Percentiles rank a stretch among this genome's conserved stretches.
Evolutionary conservation across 495 filamentous ascomycete species (phyloP).

Genomic region (Aspergillus avenaceus): DNA sequence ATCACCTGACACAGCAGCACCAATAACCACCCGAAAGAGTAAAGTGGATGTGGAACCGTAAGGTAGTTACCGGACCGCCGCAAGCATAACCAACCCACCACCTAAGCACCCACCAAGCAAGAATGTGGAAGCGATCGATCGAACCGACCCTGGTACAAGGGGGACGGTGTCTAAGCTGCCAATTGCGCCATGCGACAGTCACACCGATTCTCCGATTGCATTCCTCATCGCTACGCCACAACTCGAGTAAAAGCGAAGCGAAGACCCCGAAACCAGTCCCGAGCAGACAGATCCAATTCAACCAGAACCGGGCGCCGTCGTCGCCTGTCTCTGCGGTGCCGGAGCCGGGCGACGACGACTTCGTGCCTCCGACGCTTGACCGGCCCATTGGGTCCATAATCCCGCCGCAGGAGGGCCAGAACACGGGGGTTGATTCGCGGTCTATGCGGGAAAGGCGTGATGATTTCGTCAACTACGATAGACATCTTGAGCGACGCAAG

Average conservation of each 20-base stretch:
- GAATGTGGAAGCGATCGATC: constrained; percentile 33
- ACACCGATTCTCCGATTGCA: constrained; percentile 14
- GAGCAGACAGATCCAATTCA: constrained; percentile 24
- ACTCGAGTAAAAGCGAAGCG: constrained; percentile 23
- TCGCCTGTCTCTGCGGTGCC: constrained; percentile 1
- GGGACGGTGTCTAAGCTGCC: constrained; percentile 37
- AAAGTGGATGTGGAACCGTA: background rate
- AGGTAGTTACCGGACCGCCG: too few relatives aligned
- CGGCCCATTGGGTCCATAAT: constrained; percentile 75
- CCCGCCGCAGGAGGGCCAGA: constrained; percentile 73
- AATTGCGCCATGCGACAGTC: constrained; percentile 29
- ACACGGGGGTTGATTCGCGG: constrained; percentile 69
- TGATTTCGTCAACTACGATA: constrained; percentile 81
- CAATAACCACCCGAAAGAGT: constrained; percentile 11
- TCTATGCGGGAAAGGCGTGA: constrained; percentile 64
- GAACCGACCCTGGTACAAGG: constrained; percentile 26
- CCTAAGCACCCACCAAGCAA: background rate
- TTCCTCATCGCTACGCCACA: constrained; percentile 27
- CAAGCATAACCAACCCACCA: too few relatives aligned
- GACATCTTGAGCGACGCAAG: constrained; percentile 68
- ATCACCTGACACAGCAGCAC: constrained; percentile 27
- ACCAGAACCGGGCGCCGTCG: constrained; percentile 25
- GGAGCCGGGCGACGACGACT: constrained; percentile 51
- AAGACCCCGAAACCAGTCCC: background rate
- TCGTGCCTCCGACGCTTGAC: constrained; percentile 64